Evolutionary conservation across 768 basidiomycete genomes (phyloP).

Genomic region (Hypholoma fasciculare): DNA sequence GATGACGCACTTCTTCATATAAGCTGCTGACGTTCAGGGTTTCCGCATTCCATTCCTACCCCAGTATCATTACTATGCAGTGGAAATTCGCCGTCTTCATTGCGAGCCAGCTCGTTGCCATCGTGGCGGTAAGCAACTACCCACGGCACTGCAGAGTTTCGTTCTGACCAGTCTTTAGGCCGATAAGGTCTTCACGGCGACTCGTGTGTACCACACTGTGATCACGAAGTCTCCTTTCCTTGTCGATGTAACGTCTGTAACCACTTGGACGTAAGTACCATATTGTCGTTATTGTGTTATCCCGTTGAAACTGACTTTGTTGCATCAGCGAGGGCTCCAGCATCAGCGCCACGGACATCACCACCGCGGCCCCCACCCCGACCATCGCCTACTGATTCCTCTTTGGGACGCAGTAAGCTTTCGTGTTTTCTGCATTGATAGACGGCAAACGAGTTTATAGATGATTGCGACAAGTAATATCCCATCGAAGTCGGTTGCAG

Average conservation of each 20-base stretch:
- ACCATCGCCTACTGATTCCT: constrained; percentile 1
- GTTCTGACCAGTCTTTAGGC: background rate
- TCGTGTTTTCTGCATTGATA: no score
- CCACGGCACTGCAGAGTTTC: background rate
- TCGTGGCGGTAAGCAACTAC: constrained; percentile 4
- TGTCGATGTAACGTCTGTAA: constrained; percentile 25
- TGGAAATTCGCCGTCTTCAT: constrained; percentile 10
- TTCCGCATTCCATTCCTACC: background rate
- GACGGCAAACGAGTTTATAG: no score
- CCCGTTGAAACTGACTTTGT: background rate
- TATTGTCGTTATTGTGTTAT: background rate
- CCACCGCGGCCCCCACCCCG: constrained; percentile 5
- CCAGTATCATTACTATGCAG: constrained; percentile 12
- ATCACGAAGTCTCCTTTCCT: constrained; percentile 28
- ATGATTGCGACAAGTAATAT: no score
- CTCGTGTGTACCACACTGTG: constrained; percentile 23
- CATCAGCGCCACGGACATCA: background rate
- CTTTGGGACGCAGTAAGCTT: no score
- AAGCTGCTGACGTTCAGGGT: background rate
- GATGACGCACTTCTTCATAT: background rate
- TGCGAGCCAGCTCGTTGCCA: constrained; percentile 6
- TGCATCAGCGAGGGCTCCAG: constrained; percentile 6
- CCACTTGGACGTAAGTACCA: constrained; percentile 31
- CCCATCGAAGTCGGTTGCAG: no score
- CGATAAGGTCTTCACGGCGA: constrained; percentile 21